These are phyloP conservation scores for Candida koratica DNA, from an alignment of 805 yeast genomes.

Conservation along the genomic window DNA sequence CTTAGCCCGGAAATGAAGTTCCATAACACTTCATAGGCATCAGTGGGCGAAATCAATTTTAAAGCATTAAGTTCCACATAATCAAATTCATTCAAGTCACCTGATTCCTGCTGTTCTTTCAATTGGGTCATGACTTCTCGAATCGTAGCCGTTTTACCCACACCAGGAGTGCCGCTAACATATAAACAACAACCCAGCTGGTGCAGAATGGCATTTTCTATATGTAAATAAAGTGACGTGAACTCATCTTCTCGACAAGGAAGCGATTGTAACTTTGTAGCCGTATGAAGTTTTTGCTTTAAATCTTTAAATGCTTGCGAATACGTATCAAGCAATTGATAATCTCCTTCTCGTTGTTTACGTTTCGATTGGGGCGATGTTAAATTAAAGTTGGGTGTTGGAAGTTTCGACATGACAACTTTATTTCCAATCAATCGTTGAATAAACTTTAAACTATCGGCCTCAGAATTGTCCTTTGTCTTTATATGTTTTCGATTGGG, in stretches of 20 bases:
- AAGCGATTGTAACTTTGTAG: constrained; percentile 46
- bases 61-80: constrained; percentile 89
- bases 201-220: constrained; percentile 68
- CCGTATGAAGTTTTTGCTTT: constrained; percentile 41
- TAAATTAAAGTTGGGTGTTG: constrained; percentile 2
- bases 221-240: constrained; percentile 57
- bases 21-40: constrained; percentile 83
- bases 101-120: constrained; percentile 28
- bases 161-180: constrained; percentile 96
- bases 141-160: constrained; percentile 93
- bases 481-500: background rate
- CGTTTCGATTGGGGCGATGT: constrained; percentile 1
- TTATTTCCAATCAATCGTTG: constrained; percentile 3
- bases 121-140: constrained; percentile 78
- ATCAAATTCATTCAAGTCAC: constrained; percentile 47
- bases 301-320: constrained; percentile 35
- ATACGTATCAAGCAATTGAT: constrained; percentile 18
- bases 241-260: constrained; percentile 90
- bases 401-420: background rate
- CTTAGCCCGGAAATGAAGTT: constrained; percentile 58
- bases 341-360: constrained; percentile 3
- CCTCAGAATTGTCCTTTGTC: background rate
- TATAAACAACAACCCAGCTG: constrained; percentile 80
- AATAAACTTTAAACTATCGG: constrained; percentile 3
- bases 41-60: constrained; percentile 71